Conservation (phyloP, 1,139 yeast species). For the Hanseniaspora uvarum region DNA sequence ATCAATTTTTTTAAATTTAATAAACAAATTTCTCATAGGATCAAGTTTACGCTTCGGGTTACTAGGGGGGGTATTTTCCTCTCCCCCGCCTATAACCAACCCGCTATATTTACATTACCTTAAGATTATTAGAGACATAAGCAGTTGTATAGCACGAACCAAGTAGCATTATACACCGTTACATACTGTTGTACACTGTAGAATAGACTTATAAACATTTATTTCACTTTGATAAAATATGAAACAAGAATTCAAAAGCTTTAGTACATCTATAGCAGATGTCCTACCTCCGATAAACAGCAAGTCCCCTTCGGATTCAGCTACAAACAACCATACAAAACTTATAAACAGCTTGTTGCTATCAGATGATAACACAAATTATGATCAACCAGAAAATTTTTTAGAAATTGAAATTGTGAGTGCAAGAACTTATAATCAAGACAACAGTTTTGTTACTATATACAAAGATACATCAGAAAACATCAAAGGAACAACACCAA, state of each 20-base stretch:
- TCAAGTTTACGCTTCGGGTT: no score
- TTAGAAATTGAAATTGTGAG: conserved; percentile 69
- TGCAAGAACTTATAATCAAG: conserved; percentile 26
- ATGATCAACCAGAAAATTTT: conserved; percentile 91
- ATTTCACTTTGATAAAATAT: no score
- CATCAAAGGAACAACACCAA: conserved; percentile 48
- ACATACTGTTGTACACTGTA: no score
- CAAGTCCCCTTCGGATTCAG: not conserved
- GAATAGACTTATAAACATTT: no score
- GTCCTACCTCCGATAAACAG: conserved; percentile 1
- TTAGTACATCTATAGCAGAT: conserved; percentile 15
- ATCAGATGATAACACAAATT: conserved; percentile 27
- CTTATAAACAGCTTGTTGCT: conserved; percentile 7
- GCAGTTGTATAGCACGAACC: no score
- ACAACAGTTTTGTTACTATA: conserved; percentile 4
- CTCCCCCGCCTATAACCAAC: no score
- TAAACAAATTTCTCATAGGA: no score
- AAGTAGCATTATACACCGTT: no score
- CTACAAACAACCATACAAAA: not conserved
- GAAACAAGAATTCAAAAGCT: conserved; percentile 16
- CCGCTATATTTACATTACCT: no score
- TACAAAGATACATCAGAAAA: conserved; percentile 26
- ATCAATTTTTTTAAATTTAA: no score
- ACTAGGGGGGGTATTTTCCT: no score
- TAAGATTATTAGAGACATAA: no score